A percentile compares a stretch with the other conserved stretches of the same genome.
Conservation (phyloP, 305 asterid genomes). For the Stenogyne calaminthoides region DNA sequence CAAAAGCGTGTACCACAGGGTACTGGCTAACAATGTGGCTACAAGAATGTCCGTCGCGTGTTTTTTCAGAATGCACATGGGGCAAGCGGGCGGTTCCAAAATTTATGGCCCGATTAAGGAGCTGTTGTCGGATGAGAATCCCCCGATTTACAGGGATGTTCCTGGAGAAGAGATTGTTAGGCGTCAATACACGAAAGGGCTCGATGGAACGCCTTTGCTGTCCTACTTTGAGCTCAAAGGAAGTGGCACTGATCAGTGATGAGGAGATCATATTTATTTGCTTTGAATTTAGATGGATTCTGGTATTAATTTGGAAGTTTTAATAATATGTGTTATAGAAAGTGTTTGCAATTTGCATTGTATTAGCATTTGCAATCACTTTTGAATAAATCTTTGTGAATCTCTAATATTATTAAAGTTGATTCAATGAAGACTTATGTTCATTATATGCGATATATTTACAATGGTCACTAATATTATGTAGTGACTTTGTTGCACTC, state of each 20-base stretch:
- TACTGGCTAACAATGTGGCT: slow-evolving; percentile 36
- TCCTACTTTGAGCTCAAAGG: slow-evolving; percentile 36
- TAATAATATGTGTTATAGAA: no score
- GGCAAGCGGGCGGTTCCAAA: slow-evolving; percentile 26
- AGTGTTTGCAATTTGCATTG: neutral
- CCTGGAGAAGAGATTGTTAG: slow-evolving; percentile 30
- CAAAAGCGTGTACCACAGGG: slow-evolving; percentile 56
- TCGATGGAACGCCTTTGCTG: slow-evolving; percentile 36
- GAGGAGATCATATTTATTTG: neutral
- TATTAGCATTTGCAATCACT: neutral
- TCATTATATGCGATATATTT: no score
- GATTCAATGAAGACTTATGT: no score
- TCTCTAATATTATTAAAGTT: no score
- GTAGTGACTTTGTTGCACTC: no score
- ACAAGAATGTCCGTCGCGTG: slow-evolving; percentile 56
- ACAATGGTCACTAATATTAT: no score
- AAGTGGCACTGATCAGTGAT: neutral
- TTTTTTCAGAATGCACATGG: slow-evolving; percentile 44
- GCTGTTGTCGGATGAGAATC: slow-evolving; percentile 46
- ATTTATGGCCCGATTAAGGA: slow-evolving; percentile 26
- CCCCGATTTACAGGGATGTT: slow-evolving; percentile 43
- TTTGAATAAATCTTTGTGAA: no score
- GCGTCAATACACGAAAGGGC: slow-evolving; percentile 37
- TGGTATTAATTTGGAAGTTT: neutral
- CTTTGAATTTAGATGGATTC: no score